These are phyloP conservation scores for Penicillium brevicompactum DNA, from an alignment of 2,329 filamentous ascomycete species.

Conservation along the genomic window DNA sequence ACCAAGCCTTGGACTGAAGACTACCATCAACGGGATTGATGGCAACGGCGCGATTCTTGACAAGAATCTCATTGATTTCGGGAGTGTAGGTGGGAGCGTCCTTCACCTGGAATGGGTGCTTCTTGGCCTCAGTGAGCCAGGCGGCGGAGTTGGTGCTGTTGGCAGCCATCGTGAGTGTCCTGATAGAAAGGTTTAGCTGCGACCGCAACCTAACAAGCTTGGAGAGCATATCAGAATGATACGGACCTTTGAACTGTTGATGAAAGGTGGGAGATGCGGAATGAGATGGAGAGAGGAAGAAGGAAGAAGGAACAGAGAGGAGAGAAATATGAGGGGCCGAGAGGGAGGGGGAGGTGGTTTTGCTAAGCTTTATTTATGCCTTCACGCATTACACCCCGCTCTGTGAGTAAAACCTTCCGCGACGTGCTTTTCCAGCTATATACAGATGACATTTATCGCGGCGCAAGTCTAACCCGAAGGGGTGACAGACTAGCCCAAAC, in stretches of 20 bases:
- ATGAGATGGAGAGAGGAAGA: background rate
- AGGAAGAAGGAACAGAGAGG: background rate
- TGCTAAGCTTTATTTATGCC: background rate
- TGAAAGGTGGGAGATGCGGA: background rate
- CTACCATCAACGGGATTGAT: slow-evolving; percentile 22
- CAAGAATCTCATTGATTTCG: slow-evolving; percentile 30
- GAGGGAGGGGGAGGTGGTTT: background rate
- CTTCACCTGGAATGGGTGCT: background rate
- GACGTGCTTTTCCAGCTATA: too few relatives aligned
- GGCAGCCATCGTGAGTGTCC: background rate
- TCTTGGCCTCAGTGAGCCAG: background rate
- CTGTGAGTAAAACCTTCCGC: too few relatives aligned
- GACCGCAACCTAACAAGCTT: background rate
- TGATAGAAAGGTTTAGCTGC: background rate
- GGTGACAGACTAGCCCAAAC: background rate
- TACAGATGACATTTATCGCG: background rate
- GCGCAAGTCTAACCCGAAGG: background rate
- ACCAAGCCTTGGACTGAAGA: slow-evolving; percentile 8
- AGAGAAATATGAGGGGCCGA: too few relatives aligned
- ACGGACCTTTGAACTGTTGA: background rate
- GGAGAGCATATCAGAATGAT: background rate
- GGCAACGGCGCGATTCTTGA: slow-evolving; percentile 21
- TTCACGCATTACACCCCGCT: background rate
- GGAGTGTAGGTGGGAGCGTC: background rate
- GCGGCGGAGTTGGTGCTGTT: background rate